Conservation (phyloP, 2,329 filamentous ascomycete genomes). For the Phaeoacremonium minimum region DNA sequence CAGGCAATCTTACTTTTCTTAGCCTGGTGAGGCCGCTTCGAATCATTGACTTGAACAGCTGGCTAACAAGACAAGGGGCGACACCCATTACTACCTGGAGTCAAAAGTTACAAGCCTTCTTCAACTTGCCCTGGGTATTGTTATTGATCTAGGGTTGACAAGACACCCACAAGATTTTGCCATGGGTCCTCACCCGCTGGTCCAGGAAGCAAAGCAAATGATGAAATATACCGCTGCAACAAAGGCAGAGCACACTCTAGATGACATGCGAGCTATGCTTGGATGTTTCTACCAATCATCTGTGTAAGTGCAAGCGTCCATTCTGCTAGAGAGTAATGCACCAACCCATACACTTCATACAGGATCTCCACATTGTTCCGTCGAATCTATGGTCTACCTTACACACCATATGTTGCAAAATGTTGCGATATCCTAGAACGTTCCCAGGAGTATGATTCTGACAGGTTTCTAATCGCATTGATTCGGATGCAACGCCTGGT, state of each 20-base stretch:
- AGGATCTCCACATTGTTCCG: slow-evolving; percentile 24
- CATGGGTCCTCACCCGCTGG: slow-evolving; percentile 19
- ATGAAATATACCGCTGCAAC: too few relatives aligned
- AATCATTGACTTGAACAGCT: too few relatives aligned
- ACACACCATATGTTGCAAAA: slow-evolving; percentile 23
- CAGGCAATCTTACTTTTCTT: slow-evolving; percentile 32
- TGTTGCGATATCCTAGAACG: slow-evolving; percentile 25
- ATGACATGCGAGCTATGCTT: slow-evolving; percentile 33
- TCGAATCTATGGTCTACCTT: slow-evolving; percentile 23
- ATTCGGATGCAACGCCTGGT: slow-evolving; percentile 27
- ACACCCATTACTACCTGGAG: slow-evolving; percentile 32
- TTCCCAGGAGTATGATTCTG: slow-evolving; percentile 22
- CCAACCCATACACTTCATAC: neutral
- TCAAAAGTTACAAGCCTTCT: slow-evolving; percentile 29
- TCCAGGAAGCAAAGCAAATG: slow-evolving; percentile 29
- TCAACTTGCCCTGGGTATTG: slow-evolving; percentile 31
- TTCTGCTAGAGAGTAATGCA: neutral
- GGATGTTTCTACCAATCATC: slow-evolving; percentile 33
- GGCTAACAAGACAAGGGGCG: slow-evolving; percentile 32
- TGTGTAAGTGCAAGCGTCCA: slow-evolving; percentile 21
- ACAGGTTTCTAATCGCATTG: slow-evolving; percentile 24
- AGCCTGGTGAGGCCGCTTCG: slow-evolving; percentile 31
- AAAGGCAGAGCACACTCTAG: slow-evolving; percentile 19
- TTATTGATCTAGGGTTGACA: slow-evolving; percentile 32
- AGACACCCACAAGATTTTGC: slow-evolving; percentile 14